A percentile compares a stretch with the other conserved stretches of the same genome.
phyloP scores from a whole-genome alignment of 2,329 filamentous ascomycete genomes.

The Blastomyces percursus region DNA sequence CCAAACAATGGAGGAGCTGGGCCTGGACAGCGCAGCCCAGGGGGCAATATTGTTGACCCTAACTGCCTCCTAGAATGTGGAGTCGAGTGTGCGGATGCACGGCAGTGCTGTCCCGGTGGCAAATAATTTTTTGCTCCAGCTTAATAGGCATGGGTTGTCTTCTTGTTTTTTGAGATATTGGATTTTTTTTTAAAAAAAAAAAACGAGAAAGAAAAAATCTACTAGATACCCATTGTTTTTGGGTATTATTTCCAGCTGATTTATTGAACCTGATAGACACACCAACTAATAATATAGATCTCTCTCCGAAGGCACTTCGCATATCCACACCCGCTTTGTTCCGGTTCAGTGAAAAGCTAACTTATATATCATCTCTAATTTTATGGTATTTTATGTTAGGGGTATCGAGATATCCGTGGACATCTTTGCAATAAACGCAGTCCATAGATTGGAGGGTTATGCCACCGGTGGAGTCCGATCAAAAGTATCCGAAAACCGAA shows the following conservation, averaged over 20 bases:
- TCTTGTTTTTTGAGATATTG: not conserved
- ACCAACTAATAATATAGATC: not conserved
- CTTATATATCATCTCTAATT: too few relatives aligned
- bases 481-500: not conserved
- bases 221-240: not conserved
- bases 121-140: not conserved
- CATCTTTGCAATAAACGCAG: too few relatives aligned
- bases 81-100: slow-evolving; percentile 32
- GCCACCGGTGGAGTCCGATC: not conserved
- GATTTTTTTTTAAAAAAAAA: too few relatives aligned
- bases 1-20: not conserved
- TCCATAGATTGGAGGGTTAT: too few relatives aligned
- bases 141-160: not conserved
- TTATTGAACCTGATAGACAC: not conserved
- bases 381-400: too few relatives aligned
- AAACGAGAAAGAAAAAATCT: too few relatives aligned
- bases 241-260: not conserved
- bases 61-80: slow-evolving; percentile 40
- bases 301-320: not conserved
- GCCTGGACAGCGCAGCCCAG: slow-evolving; percentile 20
- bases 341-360: too few relatives aligned
- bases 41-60: slow-evolving; percentile 29
- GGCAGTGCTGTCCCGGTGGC: slow-evolving; percentile 30
- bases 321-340: not conserved
- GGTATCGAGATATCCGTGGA: too few relatives aligned